These are phyloP conservation scores for Ascochyta clinopodiicola DNA, from an alignment of 2,329 filamentous ascomycete genomes.

Conservation along the genomic window DNA sequence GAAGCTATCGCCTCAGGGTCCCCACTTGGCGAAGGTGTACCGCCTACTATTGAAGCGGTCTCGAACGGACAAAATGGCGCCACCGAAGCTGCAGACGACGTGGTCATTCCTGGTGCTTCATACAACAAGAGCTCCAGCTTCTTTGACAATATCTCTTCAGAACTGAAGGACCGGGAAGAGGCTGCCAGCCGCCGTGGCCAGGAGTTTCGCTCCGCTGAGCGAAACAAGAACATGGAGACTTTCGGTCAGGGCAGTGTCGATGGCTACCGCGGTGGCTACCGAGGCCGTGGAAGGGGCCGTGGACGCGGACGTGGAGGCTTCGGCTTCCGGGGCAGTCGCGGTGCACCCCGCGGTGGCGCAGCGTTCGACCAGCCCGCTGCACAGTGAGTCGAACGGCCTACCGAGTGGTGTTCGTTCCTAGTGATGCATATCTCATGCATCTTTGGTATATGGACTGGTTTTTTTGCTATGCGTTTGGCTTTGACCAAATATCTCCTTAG, in stretches of 20 bases:
- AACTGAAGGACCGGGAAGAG: slow-evolving; percentile 86
- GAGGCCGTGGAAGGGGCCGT: slow-evolving; percentile 78
- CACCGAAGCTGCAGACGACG: slow-evolving; percentile 52
- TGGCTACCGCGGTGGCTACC: slow-evolving; percentile 76
- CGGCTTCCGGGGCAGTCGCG: slow-evolving; percentile 56
- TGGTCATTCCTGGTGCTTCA: slow-evolving; percentile 57
- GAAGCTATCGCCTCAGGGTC: slow-evolving; percentile 83
- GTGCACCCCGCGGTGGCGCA: slow-evolving; percentile 44
- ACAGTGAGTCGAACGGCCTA: slow-evolving; percentile 16
- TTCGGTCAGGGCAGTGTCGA: slow-evolving; percentile 98
- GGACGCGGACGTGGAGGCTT: slow-evolving; percentile 61
- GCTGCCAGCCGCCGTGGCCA: slow-evolving; percentile 70
- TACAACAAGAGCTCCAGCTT: slow-evolving; percentile 93
- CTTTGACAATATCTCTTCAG: slow-evolving; percentile 98
- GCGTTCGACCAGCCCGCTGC: slow-evolving; percentile 33
- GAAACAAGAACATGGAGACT: slow-evolving; percentile 95
- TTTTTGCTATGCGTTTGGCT: neutral
- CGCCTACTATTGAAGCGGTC: slow-evolving; percentile 41
- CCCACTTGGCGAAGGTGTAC: slow-evolving; percentile 61
- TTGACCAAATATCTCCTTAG: neutral
- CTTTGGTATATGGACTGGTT: neutral
- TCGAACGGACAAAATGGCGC: slow-evolving; percentile 48
- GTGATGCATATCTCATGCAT: neutral
- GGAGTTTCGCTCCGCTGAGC: slow-evolving; percentile 90
- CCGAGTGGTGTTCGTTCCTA: neutral